Percentiles rank a stretch among this genome's conserved stretches.
Evolutionary conservation across 768 basidiomycete genomes (phyloP).

Genomic region (Hericium alpestre): DNA sequence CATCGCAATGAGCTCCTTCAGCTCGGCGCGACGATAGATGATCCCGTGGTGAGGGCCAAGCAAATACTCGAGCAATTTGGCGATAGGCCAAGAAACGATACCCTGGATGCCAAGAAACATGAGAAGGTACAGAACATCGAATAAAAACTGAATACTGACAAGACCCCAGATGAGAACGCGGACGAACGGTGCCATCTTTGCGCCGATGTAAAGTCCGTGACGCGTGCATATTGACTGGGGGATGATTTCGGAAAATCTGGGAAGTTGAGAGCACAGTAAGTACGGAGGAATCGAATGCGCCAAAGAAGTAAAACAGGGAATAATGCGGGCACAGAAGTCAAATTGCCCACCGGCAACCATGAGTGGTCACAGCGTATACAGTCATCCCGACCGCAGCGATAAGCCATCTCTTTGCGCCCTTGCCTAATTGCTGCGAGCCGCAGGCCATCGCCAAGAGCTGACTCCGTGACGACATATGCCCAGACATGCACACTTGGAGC

Average conservation of each 20-base stretch:
- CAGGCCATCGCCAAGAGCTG: no score
- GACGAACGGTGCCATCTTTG: constrained; percentile 72
- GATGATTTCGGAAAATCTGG: constrained; percentile 83
- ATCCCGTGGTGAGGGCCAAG: constrained; percentile 84
- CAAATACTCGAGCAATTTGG: constrained; percentile 67
- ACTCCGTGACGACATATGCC: no score
- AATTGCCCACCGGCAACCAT: neutral
- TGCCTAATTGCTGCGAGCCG: no score
- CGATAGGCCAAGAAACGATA: constrained; percentile 75
- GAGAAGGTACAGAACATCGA: neutral
- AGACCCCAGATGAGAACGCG: constrained; percentile 56
- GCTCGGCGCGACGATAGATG: constrained; percentile 70
- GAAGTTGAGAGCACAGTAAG: no score
- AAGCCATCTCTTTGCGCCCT: no score
- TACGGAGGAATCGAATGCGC: neutral
- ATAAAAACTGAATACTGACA: constrained; percentile 27
- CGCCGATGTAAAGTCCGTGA: constrained; percentile 80
- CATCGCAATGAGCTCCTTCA: constrained; percentile 87
- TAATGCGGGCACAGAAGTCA: neutral
- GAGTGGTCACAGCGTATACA: no score
- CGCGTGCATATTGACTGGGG: constrained; percentile 89
- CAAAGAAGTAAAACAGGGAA: neutral
- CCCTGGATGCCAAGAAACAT: constrained; percentile 32
- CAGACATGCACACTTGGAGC: no score
- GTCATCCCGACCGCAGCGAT: no score